Evolutionary conservation across 306 rosid genomes (phyloP).

Genomic region (Dryas drummondii): DNA sequence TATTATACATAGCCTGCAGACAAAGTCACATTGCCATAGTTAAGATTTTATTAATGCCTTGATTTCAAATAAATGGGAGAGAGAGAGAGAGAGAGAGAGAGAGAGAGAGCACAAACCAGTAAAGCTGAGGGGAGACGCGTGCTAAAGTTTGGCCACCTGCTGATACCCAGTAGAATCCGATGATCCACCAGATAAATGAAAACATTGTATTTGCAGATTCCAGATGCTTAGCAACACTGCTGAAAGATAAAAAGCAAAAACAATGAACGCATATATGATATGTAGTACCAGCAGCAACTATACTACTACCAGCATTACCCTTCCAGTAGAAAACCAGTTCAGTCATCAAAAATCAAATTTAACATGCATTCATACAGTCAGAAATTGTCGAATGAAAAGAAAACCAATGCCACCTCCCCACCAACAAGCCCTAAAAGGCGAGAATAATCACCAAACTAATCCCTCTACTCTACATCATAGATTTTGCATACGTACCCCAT

Average conservation of each 20-base stretch:
- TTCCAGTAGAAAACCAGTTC: neutral
- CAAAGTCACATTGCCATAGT: slow-evolving; percentile 28
- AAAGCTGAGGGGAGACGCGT: slow-evolving; percentile 71
- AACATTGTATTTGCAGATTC: slow-evolving; percentile 96
- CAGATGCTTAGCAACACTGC: slow-evolving; percentile 79
- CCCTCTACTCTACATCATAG: neutral
- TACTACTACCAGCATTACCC: neutral
- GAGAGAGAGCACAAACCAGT: slow-evolving; percentile 63
- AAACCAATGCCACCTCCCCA: neutral
- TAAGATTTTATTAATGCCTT: slow-evolving; percentile 19
- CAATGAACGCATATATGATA: neutral
- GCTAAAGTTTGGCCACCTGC: slow-evolving; percentile 78
- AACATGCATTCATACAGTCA: neutral
- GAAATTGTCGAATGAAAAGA: neutral
- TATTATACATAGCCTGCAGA: slow-evolving; percentile 88
- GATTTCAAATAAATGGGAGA: neutral
- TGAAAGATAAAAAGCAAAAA: slow-evolving; percentile 21
- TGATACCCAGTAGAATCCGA: slow-evolving; percentile 98
- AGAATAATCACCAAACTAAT: neutral
- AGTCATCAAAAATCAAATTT: neutral
- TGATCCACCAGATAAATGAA: slow-evolving; percentile 98
- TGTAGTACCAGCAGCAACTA: neutral
- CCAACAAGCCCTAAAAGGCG: neutral
- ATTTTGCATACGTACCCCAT: neutral
- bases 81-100: slow-evolving; percentile 17